phyloP scores from a whole-genome alignment of 139 green algal species.

The Asterochloris sp. region DNA sequence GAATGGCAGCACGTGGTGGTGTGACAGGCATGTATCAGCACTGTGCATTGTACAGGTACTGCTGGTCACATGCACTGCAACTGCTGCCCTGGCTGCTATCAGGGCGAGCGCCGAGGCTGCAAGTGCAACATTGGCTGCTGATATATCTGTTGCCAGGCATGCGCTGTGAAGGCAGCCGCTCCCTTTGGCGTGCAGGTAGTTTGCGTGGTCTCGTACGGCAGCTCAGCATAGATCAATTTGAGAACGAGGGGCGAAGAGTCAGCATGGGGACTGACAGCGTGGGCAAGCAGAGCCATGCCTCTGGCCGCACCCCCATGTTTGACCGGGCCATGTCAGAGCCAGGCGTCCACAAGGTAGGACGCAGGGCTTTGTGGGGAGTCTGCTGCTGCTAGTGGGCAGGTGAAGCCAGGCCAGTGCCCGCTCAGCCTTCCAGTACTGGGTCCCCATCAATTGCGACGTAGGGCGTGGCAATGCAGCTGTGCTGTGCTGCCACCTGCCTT shows the following conservation, averaged over 20 bases:
- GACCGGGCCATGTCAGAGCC: slow-evolving; percentile 33
- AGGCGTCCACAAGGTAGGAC: slow-evolving; percentile 19
- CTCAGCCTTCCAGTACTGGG: too few relatives aligned
- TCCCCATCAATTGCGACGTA: too few relatives aligned
- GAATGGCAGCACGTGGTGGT: too few relatives aligned
- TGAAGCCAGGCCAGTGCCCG: neutral
- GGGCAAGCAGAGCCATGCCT: slow-evolving; percentile 6
- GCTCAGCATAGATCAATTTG: slow-evolving; percentile 97
- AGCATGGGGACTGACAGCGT: slow-evolving; percentile 35
- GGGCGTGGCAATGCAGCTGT: too few relatives aligned
- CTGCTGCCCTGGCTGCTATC: neutral
- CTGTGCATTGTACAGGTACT: neutral
- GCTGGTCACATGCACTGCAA: slow-evolving; percentile 13
- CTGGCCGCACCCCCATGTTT: slow-evolving; percentile 40
- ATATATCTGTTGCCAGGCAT: neutral
- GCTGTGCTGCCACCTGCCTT: too few relatives aligned
- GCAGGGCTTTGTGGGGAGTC: neutral
- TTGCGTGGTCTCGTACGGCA: slow-evolving; percentile 86
- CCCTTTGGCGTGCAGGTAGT: slow-evolving; percentile 19
- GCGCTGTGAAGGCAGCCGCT: neutral
- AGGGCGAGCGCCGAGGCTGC: neutral
- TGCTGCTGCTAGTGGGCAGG: neutral
- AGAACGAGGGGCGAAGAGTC: slow-evolving; percentile 94
- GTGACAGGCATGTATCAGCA: neutral
- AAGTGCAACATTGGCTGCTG: neutral